Percentiles rank a stretch among this genome's conserved stretches.
These are phyloP conservation scores for Saccharomyces kudriavzevii DNA, from an alignment of 805 yeast genomes.

Conservation along the genomic window DNA sequence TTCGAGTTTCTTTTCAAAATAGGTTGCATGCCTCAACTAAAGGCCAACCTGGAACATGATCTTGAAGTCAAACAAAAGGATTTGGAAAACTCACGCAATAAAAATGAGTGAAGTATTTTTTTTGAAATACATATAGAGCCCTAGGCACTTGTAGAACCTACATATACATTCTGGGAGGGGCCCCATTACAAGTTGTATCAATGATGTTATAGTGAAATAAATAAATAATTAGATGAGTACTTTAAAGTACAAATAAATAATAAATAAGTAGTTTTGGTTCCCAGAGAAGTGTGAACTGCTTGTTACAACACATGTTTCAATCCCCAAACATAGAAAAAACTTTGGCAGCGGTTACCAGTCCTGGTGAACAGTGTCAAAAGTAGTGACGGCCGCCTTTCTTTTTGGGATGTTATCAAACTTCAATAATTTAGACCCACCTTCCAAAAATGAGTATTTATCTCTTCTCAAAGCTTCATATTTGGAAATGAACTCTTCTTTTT, in stretches of 20 bases:
- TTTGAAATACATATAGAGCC: not conserved
- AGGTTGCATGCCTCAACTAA: slow-evolving; percentile 52
- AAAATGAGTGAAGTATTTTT: not conserved
- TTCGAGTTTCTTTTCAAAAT: slow-evolving; percentile 64
- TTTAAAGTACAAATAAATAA: not conserved
- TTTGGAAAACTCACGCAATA: not conserved
- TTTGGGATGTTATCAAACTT: slow-evolving; percentile 19
- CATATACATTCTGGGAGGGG: not conserved
- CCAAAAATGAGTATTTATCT: slow-evolving; percentile 81
- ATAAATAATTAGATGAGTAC: not conserved
- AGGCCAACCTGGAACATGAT: slow-evolving; percentile 16
- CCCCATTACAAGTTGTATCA: not conserved
- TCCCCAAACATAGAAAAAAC: not conserved
- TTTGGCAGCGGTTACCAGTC: slow-evolving; percentile 8
- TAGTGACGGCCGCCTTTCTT: slow-evolving; percentile 2
- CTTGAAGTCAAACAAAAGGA: not conserved
- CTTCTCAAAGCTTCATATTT: slow-evolving; percentile 73
- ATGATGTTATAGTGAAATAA: not conserved
- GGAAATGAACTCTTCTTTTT: slow-evolving; percentile 70
- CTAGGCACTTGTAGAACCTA: not conserved
- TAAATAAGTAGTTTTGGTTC: not conserved
- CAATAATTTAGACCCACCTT: slow-evolving; percentile 69
- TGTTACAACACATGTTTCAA: not conserved
- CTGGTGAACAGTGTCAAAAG: slow-evolving; percentile 9
- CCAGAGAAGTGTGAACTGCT: not conserved